Evolutionary conservation across 169 alveolate genomes (phyloP), one percentile per base, ranked within the genome.

Genomic region (Plasmodium blacklocki): DNA sequence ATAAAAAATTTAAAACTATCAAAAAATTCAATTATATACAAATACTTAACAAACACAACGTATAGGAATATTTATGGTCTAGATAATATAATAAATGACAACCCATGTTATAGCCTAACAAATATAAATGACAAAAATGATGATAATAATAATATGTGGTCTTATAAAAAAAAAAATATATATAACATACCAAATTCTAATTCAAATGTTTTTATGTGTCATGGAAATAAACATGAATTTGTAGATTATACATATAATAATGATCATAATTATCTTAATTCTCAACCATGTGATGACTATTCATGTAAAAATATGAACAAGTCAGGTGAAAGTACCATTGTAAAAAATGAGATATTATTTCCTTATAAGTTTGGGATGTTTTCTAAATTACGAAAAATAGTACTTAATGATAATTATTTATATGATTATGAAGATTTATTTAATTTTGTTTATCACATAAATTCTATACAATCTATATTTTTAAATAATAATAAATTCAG

Each of bases 351-450:
- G 11, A 71, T 9, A 3, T 7, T 14, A 14, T 19, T 32, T 21
- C 19, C 19, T 12, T 19, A 21, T 18, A 23, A 19, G 3, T 12
- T 29, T 23, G 50, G 18, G 0, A 26, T 63, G 4, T 83, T 83
- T 56, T 67, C 2, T 18, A 67, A 83, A 12, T 60, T 83, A 58
- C 43, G 56, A 47, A 83, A 83, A 68, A 83, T 83, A 3, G 91
- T 83, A n/a, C 66, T 83, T 5, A 83, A 83, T 47, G 91, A 68
- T 49, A 83, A 83, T 49, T 83, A 83, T 62, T 62, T 83, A 19
- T 54, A 83, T 63, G 83, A 70, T 49, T 83, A 83, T 18, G 91
- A 83, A 83, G 91, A 83, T 9, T 26, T 83, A 39, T 68, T 83
- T 68, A 68, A 49, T 63, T 83, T 83, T 49, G 68, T 83, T 18